Evolutionary conservation across 345 rosid species (phyloP).

Genomic region (Pistacia integerrima): DNA sequence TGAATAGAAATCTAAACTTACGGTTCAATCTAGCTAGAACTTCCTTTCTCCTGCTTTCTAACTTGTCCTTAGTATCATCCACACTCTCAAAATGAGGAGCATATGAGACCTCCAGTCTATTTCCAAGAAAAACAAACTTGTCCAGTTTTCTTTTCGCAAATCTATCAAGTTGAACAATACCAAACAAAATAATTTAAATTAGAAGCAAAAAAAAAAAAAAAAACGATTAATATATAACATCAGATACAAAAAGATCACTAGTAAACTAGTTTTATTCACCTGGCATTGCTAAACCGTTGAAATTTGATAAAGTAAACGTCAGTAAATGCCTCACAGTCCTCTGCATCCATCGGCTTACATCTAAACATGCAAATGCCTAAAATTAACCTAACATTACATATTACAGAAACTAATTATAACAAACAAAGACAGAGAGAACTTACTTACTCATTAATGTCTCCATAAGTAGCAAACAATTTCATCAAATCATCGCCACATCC

Average conservation of each 20-base stretch:
- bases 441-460: slow-evolving; percentile 84
- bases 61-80: slow-evolving; percentile 70
- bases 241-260: not conserved
- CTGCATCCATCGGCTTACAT: slow-evolving; percentile 92
- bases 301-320: slow-evolving; percentile 90
- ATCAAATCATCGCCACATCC: slow-evolving; percentile 89
- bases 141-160: slow-evolving; percentile 93
- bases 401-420: not conserved
- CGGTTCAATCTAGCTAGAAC: slow-evolving; percentile 63
- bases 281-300: slow-evolving; percentile 62
- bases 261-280: slow-evolving; percentile 37
- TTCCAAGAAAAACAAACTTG: slow-evolving; percentile 73
- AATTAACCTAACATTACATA: not conserved
- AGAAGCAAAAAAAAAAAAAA: not conserved
- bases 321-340: slow-evolving; percentile 74
- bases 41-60: slow-evolving; percentile 81
- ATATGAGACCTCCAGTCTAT: slow-evolving; percentile 68
- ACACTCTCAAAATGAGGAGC: slow-evolving; percentile 80
- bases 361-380: slow-evolving; percentile 31
- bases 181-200: not conserved
- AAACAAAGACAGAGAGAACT: not conserved
- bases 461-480: slow-evolving; percentile 68
- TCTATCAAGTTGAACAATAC: slow-evolving; percentile 26
- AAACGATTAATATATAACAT: no score
- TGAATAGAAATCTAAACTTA: slow-evolving; percentile 20